Base-by-base conservation (phyloP, 176 grass and related monocot species). In the Oryza officinalis region DNA sequence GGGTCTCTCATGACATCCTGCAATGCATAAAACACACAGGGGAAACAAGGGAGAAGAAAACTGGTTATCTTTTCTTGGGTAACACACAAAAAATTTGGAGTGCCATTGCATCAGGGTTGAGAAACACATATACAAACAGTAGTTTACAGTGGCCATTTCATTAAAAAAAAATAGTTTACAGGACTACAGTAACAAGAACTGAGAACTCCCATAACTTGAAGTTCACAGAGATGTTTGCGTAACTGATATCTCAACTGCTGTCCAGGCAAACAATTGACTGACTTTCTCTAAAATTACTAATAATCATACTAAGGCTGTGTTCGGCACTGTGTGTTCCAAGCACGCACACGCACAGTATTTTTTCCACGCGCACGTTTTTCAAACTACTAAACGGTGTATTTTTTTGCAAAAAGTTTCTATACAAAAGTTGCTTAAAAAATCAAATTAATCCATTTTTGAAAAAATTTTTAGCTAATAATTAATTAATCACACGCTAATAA, bases 1-100 rank as follows among this genome's bases (percentile, higher is more conserved):
- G 89, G 92, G 61, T 94, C 92, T 77, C 73, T 81, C 88, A 94
- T 91, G n/a, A 94, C 27, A 85, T 88, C 86, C 92, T 94, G 89
- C 80, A 87, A 77, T 37, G 14, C 32, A 83, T 20, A 74, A 60
- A 50, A 81, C 40, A 23, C 44, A 57, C 59, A 52, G 18, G 50
- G 69, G 38, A 67, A 80, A 71, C 70, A 18, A 86, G 65, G 38
- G 70, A 27, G 30, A 65, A 52, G 18, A 57, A 46, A 27, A 54
- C 17, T 54, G 50, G 8, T 54, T 54, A 6, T 54, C 14, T 54
- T 54, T 54, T 17, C 50, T 54, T 54, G 22, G 50, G 50, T 54
- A 54, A 20, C 14, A 6, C 50, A 20, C 50, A 22, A 6, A 54
- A 18, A 7, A 6, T 7, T 54, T 54, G 50, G 50, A 0, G 17